phyloP scores from a whole-genome alignment of 768 basidiomycete genomes.

The Collybia mongolica region DNA sequence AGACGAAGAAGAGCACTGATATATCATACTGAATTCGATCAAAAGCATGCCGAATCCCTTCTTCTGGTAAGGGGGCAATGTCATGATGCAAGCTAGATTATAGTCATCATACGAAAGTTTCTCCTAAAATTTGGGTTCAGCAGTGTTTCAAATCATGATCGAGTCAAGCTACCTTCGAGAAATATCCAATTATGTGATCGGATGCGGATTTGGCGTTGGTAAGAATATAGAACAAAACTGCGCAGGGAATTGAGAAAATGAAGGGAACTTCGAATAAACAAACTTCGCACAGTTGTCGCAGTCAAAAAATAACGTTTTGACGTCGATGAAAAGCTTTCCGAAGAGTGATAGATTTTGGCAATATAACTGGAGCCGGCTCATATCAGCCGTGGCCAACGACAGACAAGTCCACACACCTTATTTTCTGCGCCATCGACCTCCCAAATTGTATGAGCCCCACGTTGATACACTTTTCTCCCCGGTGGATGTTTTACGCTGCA shows the following conservation, averaged over 20 bases:
- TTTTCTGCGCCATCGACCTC: slow-evolving; percentile 81
- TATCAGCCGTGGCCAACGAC: slow-evolving; percentile 2
- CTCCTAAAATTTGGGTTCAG: slow-evolving; percentile 52
- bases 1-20: too few species aligned
- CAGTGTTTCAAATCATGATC: neutral
- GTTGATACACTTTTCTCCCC: slow-evolving; percentile 86
- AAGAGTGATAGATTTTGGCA: slow-evolving; percentile 96
- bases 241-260: slow-evolving; percentile 1
- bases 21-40: slow-evolving; percentile 97
- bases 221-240: slow-evolving; percentile 90
- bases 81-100: slow-evolving; percentile 96
- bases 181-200: slow-evolving; percentile 79
- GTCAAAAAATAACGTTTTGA: slow-evolving; percentile 94
- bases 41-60: slow-evolving; percentile 92
- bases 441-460: slow-evolving; percentile 89
- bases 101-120: slow-evolving; percentile 96
- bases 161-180: slow-evolving; percentile 49
- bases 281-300: slow-evolving; percentile 71
- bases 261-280: neutral
- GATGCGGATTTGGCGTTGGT: slow-evolving; percentile 79
- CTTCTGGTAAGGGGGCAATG: slow-evolving; percentile 89
- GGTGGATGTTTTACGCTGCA: slow-evolving; percentile 77
- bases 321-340: slow-evolving; percentile 98
- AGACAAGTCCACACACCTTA: slow-evolving; percentile 1
- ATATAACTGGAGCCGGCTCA: slow-evolving; percentile 61